phyloP scores from a whole-genome alignment of 1,139 yeast genomes.

The Hansenula lynferdii region DNA sequence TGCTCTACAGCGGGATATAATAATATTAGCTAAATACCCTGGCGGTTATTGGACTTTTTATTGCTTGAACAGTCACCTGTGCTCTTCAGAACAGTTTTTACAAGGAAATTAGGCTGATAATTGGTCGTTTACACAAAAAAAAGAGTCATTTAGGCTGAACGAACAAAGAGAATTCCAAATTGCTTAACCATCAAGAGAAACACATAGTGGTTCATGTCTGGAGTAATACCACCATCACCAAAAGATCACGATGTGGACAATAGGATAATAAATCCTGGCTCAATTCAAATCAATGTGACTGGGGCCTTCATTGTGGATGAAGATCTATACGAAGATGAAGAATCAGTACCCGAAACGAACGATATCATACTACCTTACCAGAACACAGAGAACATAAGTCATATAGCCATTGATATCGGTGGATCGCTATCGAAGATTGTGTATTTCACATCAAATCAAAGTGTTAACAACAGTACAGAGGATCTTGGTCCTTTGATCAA shows the following conservation, averaged over 20 bases:
- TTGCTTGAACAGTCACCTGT: no score
- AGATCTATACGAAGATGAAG: constrained; percentile 26
- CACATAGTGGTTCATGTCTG: constrained; percentile 2
- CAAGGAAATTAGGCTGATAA: no score
- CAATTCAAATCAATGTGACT: constrained; percentile 38
- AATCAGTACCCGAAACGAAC: constrained; percentile 28
- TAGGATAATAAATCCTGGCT: constrained; percentile 30
- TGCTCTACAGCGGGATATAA: no score
- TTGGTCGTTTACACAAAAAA: no score
- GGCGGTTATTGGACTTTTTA: no score
- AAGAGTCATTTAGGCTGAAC: no score
- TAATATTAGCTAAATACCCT: no score
- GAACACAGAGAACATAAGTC: constrained; percentile 44
- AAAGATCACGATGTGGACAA: constrained; percentile 8
- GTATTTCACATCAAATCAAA: constrained; percentile 55
- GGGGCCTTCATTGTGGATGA: constrained; percentile 44
- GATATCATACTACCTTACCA: constrained; percentile 67
- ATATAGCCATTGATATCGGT: constrained; percentile 72
- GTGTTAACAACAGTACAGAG: constrained; percentile 18
- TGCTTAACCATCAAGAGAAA: no score
- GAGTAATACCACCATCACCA: constrained; percentile 6
- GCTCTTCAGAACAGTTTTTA: no score
- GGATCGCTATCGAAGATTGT: constrained; percentile 92
- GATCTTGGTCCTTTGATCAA: constrained; percentile 20
- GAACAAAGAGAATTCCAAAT: no score